Evolutionary conservation across 257 asterid genomes (phyloP).

Genomic region (Solanum chilense): DNA sequence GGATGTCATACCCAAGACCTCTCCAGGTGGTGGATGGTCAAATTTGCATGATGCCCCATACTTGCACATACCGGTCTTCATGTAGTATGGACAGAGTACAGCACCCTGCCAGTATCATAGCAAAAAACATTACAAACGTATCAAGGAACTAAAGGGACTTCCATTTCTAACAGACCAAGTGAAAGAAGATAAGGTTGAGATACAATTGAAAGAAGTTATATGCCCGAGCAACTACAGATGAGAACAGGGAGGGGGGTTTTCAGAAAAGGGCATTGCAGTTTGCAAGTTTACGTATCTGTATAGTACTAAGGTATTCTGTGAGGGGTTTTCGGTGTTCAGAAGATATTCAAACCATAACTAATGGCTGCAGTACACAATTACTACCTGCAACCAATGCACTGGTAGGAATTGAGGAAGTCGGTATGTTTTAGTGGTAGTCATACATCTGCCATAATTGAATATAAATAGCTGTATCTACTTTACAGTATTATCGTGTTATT

Average conservation of each 20-base stretch:
- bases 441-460: neutral
- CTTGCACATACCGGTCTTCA: constrained; percentile 96
- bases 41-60: constrained; percentile 81
- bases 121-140: neutral
- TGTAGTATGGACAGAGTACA: constrained; percentile 81
- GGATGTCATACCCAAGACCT: constrained; percentile 51
- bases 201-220: neutral
- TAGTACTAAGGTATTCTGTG: neutral
- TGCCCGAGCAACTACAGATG: neutral
- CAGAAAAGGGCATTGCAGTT: neutral
- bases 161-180: neutral
- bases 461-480: neutral
- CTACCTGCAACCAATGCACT: neutral
- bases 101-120: constrained; percentile 48
- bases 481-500: neutral
- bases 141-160: neutral
- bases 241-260: neutral
- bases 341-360: neutral
- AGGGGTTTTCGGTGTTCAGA: neutral
- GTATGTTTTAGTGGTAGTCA: neutral
- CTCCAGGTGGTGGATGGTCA: constrained; percentile 94
- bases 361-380: neutral
- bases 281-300: neutral
- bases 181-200: neutral
- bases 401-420: neutral